Base-by-base conservation (phyloP, 1,284 basidiomycete genomes). In the Pseudozyma sp. region DNA sequence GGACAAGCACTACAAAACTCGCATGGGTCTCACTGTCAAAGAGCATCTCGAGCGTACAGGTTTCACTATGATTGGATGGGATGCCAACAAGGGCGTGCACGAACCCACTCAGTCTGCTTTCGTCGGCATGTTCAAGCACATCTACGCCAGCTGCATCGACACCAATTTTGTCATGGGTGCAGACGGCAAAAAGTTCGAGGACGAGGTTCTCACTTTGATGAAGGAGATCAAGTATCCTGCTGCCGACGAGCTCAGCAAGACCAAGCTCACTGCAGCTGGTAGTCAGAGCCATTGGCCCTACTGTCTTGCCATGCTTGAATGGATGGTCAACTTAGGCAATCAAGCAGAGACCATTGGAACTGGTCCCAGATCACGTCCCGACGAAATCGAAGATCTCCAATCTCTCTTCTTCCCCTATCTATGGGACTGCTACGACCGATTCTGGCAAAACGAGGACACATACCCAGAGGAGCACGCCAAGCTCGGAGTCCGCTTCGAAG, bases 391-490 rank as follows among this genome's bases (percentile, higher is more conserved):
- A 13, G 78, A 79, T 52, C 65, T 72, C 6, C 76, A 81, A 43
- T 78, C 79, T 16, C 67, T 82, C 42, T 83, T 84, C 59, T 83
- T 77, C 59, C 80, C 77, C 25, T 84, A 79, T 67, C 69, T 84
- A 9, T 85, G 83, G 83, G 70, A 73, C 48, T 83, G 81, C 74
- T 85, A 85, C 69, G 79, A 81, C 31, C 70, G 75, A 49, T 85
- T 85, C 64, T 85, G 83, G 83, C 70, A 81, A 49, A 80, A 80
- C 63, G 71, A 85, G 59, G 83, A 85, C 62, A 72, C 70, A 5
- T 85, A 79, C 47, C 83, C 83, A 2, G 83, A 85, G 49, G 80
- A 85, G 52, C 69, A 73, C 34, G 78, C 67, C 38, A 76, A 65
- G 62, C 78, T 85, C 14, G 78, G 77, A 21, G 68, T 65, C 11